Evolutionary conservation across 257 asterid genomes (phyloP).

Genomic region (Primulina huaijiensis): DNA sequence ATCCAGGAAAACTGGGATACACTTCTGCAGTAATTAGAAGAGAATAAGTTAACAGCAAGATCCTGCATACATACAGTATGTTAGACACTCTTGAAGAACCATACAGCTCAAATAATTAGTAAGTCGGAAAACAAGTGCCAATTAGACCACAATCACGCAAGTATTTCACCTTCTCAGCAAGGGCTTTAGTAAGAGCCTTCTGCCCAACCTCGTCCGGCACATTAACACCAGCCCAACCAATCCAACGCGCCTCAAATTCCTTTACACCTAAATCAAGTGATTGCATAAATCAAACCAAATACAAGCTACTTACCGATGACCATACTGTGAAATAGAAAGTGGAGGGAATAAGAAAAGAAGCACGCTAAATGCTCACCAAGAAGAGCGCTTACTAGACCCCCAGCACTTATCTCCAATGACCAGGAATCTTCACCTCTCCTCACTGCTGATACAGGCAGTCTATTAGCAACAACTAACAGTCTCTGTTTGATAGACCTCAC

Average conservation of each 20-base stretch:
- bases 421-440: constrained; percentile 89
- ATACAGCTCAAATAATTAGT: constrained; percentile 7
- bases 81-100: constrained; percentile 6
- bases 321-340: constrained; percentile 1
- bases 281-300: constrained; percentile 26
- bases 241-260: constrained; percentile 94
- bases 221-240: constrained; percentile 97
- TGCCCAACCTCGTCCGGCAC: constrained; percentile 90
- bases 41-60: constrained; percentile 19
- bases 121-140: constrained; percentile 1
- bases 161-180: constrained; percentile 73
- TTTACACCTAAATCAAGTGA: constrained; percentile 55
- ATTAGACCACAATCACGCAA: constrained; percentile 15
- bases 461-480: constrained; percentile 89
- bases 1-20: constrained; percentile 91
- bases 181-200: constrained; percentile 70
- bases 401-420: constrained; percentile 94
- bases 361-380: constrained; percentile 57
- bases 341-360: constrained; percentile 8
- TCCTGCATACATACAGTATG: constrained; percentile 1
- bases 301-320: constrained; percentile 7
- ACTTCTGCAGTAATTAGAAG: constrained; percentile 48
- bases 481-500: constrained; percentile 64
- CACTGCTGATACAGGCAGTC: constrained; percentile 95
- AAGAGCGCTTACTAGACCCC: constrained; percentile 98